These are phyloP conservation scores for Fusarium multiceps DNA, from an alignment of 2,329 filamentous ascomycete species.

Conservation along the genomic window DNA sequence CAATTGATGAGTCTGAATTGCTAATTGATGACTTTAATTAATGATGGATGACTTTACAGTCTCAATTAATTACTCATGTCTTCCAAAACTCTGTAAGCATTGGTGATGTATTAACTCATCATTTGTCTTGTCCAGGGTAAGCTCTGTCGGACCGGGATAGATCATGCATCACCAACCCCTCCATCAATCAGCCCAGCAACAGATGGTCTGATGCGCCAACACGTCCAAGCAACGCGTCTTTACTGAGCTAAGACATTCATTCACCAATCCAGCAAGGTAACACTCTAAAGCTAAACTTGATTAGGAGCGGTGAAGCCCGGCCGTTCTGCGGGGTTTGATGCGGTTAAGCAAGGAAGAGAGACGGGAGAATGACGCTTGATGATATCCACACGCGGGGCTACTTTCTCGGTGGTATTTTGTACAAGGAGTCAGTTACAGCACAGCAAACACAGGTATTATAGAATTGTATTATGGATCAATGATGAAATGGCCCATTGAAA, in stretches of 20 bases:
- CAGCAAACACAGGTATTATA: not conserved
- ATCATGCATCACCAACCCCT: not conserved
- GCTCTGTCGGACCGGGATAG: slow-evolving; percentile 23
- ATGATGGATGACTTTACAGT: no score
- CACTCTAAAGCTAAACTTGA: not conserved
- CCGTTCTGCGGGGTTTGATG: slow-evolving; percentile 30
- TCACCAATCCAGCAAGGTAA: slow-evolving; percentile 8
- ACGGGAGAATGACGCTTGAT: slow-evolving; percentile 35
- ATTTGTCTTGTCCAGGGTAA: slow-evolving; percentile 23
- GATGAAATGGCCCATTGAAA: slow-evolving; percentile 22
- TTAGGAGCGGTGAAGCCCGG: slow-evolving; percentile 33
- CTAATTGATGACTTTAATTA: not conserved
- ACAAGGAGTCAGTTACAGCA: not conserved
- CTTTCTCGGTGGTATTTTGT: slow-evolving; percentile 33
- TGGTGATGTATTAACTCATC: slow-evolving; percentile 6
- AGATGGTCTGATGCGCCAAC: slow-evolving; percentile 7
- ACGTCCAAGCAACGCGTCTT: slow-evolving; percentile 22
- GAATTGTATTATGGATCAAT: slow-evolving; percentile 12
- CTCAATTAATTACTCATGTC: not conserved
- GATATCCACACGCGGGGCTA: slow-evolving; percentile 32
- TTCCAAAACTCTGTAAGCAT: slow-evolving; percentile 14
- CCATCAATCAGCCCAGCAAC: not conserved
- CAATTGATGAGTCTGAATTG: not conserved
- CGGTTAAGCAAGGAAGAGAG: slow-evolving; percentile 20
- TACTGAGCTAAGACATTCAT: not conserved